Evolutionary conservation across 2,329 filamentous ascomycete species (phyloP), one percentile per base, ranked within the genome.

Genomic region (Ophiostoma sp.): DNA sequence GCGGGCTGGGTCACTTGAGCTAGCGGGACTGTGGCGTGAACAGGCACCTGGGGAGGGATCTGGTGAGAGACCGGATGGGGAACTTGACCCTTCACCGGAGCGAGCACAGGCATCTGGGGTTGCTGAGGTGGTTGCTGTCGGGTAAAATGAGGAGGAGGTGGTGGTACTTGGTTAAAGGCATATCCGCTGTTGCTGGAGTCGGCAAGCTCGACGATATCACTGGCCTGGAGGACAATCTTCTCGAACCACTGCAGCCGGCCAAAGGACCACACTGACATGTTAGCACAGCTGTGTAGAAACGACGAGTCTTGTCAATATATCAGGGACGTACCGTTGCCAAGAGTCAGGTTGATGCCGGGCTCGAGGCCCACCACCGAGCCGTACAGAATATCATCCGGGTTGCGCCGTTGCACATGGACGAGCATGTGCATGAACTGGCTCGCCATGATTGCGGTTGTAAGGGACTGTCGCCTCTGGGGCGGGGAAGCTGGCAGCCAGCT

Each of bases 401-500:
- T 83, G 75, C 85, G 86, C 73, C 95, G 69, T 41, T 73, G 68
- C 44, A 75, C 84, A 48, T 89, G 90, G 76, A 95, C 89, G 72
- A 88, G 81, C 80, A 95, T 92, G 72, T 89, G 88, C 78, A 92
- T 87, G 78, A 94, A 93, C 76, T 88, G 84, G 72, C 84, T 83
- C 67, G 89, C 87, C 89, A 91, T 91, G 74, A 71, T 66, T 39
- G 62, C 62, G 62, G 35, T 36, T 36, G 60, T 35, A 13, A 13
- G 31, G 31, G 17, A 15, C 7, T 35, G 31, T 20, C 33, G 31
- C 31, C 33, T n/a, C 8, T 11, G 52, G 13, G 20, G 52, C 10
- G 10, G 10, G 23, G 27, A 27, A 57, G 1, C 3, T 11, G 52
- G n/a, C 23, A 13, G 10, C 13, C 15, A 27, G 44, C 17, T 48